Base-by-base conservation (phyloP, 176 grass and related monocot species). In the Poa annua region DNA sequence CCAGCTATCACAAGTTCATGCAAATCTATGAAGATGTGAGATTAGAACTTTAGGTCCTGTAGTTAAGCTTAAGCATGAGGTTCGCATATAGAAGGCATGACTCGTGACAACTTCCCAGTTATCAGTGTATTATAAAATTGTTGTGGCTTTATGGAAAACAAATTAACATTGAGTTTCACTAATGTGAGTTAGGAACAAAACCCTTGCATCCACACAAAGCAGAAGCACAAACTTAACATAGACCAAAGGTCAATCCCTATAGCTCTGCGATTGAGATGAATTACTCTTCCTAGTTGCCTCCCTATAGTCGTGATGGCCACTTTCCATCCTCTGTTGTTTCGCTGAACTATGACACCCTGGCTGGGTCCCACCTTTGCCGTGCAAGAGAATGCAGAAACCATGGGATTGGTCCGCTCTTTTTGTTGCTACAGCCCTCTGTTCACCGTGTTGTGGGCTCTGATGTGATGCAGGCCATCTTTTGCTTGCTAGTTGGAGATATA, bases 61-160 rank as follows among this genome's bases (percentile, higher is more conserved):
- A 16, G 22, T 63, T 63, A 63, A 63, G 56, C 60, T 63, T 63
- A 63, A 63, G 56, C 60, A 63, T 63, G 60, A 15, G 20, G 55
- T 20, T 59, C 21, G n/a, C n/a, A 59, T 63, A 63, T 25, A 63
- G 11, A 25, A 60, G 56, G 39, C 39, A 41, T 8, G 39, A 41
- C 39, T 41, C 39, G 39, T 41, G 39, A 41, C 39, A 41, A 9
- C 56, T 24, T 60, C 56, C 56, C 22, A 60, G 56, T 60, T 60
- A 25, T 11, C 10, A 60, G 22, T 56, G 8, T 21, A 21, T 21
- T 20, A 56, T 21, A 10, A 21, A 21, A 21, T 56, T 41, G 2
- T 56, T 25, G 56, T 21, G 26, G 22, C 11, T 29, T 29, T 61
- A 61, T 4, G 11, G 11, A 26, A 29, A 26, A 10, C 24, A 13